Evolutionary conservation across 1,284 basidiomycete genomes (phyloP).

Genomic region (Heliocybe sulcata): DNA sequence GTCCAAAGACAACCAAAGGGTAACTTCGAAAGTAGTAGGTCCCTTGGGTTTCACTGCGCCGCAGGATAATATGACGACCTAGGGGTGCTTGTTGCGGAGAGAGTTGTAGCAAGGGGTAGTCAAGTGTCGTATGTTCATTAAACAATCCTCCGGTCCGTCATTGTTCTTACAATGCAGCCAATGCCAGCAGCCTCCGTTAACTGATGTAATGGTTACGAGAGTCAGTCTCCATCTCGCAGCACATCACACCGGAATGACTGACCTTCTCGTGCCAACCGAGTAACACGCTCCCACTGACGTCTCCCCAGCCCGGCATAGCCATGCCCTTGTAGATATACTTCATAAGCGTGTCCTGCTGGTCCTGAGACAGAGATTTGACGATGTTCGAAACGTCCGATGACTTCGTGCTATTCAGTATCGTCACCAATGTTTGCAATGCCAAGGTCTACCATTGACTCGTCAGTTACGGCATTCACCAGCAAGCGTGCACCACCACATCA

Average conservation of each 20-base stretch:
- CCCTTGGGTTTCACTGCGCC: too few species aligned
- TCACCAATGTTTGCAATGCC: slow-evolving; percentile 80
- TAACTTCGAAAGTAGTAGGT: too few species aligned
- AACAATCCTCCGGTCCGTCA: slow-evolving; percentile 88
- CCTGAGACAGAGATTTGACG: slow-evolving; percentile 69
- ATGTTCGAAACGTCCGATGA: slow-evolving; percentile 80
- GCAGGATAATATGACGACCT: too few species aligned
- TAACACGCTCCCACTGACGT: slow-evolving; percentile 84
- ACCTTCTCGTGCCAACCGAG: slow-evolving; percentile 97
- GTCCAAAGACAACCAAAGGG: too few species aligned
- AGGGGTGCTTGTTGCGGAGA: too few species aligned
- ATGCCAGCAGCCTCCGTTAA: slow-evolving; percentile 93
- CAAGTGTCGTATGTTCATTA: slow-evolving; percentile 26
- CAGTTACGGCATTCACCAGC: neutral
- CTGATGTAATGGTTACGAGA: slow-evolving; percentile 32
- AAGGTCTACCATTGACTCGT: slow-evolving; percentile 41
- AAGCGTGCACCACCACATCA: slow-evolving; percentile 13
- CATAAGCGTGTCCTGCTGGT: slow-evolving; percentile 92
- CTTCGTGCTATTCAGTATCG: slow-evolving; percentile 94
- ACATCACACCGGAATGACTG: slow-evolving; percentile 13
- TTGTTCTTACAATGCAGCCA: slow-evolving; percentile 94
- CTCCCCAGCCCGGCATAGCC: slow-evolving; percentile 78
- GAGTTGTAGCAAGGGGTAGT: neutral
- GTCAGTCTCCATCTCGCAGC: slow-evolving; percentile 6
- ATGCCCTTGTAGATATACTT: slow-evolving; percentile 98